Evolutionary conservation across 345 rosid species (phyloP), one percentile per base, ranked within the genome.

Genomic region (Orychophragmus violaceus): DNA sequence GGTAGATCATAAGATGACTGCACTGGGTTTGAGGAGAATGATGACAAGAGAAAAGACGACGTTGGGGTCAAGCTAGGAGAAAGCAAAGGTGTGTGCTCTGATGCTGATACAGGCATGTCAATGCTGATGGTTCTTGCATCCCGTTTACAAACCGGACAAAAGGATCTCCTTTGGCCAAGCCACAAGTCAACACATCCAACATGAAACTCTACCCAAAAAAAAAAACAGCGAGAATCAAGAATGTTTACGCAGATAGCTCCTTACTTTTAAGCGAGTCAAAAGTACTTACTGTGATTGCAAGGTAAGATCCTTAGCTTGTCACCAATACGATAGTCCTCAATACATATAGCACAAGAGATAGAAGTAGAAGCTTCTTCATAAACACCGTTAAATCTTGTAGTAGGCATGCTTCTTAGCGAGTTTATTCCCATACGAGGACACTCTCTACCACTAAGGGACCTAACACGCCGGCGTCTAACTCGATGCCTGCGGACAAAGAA

Each of bases 61-160:
- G 84, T 35, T 0, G 98, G 85, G 2, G 81, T 76, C 9, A 69
- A 61, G 52, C 71, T 72, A 11, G 89, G 78, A 44, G 90, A 80
- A 66, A 90, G 94, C 59, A 90, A 79, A 10, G 97, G 97, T 17
- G 98, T 93, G 46, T 72, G 79, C 72, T 90, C 98, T 18, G 98
- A 84, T 35, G 92, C 90, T 0, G 97, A 49, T 23, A 30, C 7
- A 7, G 56, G 92, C 11, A 81, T 86, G 58, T 86, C 82, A 13
- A 79, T 83, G 1, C 79, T 80, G 74, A 75, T 79, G 29, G 84
- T 85, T 81, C 97, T 84, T 35, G 96, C 97, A 77, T 88, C 97
- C 2, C 87, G 87, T 83, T 93, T 90, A 83, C 98, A 93, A 54
- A 93, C 87, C 0, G 98, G 98, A 71, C 98, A 93, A 78, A 90